These are phyloP conservation scores for Termitomyces sp. DNA, from an alignment of 768 basidiomycete species.

Conservation along the genomic window DNA sequence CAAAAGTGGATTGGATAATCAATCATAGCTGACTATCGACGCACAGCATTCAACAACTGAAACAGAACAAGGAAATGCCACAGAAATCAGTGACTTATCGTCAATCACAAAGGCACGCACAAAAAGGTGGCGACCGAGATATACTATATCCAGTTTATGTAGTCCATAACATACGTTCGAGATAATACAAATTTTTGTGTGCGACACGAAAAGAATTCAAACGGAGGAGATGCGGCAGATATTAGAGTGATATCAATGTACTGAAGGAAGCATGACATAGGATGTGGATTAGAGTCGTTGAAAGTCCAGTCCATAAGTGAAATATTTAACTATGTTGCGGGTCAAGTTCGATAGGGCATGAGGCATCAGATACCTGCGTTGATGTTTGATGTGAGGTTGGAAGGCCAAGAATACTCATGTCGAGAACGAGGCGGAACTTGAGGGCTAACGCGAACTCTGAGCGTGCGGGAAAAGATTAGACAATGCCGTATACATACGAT, in stretches of 20 bases:
- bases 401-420: conserved; percentile 69
- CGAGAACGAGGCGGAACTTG: conserved; percentile 57
- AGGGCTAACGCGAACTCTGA: conserved; percentile 36
- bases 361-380: conserved; percentile 51
- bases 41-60: no score
- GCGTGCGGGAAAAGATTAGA: background rate
- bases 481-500: conserved; percentile 38
- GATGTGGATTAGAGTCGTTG: conserved; percentile 3
- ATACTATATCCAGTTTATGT: background rate
- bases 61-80: no score
- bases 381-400: conserved; percentile 45
- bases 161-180: conserved; percentile 13
- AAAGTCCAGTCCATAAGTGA: background rate
- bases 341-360: conserved; percentile 67
- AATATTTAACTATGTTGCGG: conserved; percentile 38
- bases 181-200: conserved; percentile 14
- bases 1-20: background rate
- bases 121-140: background rate
- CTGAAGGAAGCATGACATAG: conserved; percentile 12
- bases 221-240: conserved; percentile 8
- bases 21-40: no score
- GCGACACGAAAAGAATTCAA: background rate
- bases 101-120: no score
- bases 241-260: conserved; percentile 13
- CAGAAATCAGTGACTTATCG: background rate